Conservation (phyloP, 2,329 filamentous ascomycete genomes). For the Colletotrichum theobromicola region DNA sequence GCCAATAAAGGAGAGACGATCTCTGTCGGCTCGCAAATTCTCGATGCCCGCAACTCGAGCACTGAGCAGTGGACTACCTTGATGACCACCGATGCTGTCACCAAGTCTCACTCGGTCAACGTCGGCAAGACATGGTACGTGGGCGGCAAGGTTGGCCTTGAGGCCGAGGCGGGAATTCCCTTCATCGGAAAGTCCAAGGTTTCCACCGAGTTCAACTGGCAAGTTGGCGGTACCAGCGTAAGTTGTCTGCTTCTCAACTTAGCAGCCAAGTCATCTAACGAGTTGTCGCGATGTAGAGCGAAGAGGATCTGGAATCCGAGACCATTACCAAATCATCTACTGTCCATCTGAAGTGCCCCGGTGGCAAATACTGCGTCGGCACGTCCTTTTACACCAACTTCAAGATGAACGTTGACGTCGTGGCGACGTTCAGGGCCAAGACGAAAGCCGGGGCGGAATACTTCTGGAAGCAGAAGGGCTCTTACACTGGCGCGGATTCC, state of each 20-base stretch:
- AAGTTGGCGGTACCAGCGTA: not conserved
- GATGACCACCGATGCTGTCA: not conserved
- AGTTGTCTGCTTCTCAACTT: not conserved
- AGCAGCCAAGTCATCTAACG: not conserved
- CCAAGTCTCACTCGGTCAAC: not conserved
- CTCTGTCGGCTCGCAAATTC: not conserved
- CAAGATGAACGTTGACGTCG: conserved; percentile 15
- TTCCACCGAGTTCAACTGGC: not conserved
- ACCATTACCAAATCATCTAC: not conserved
- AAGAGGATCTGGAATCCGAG: not conserved
- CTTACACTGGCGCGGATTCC: conserved; percentile 1
- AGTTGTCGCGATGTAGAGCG: not conserved
- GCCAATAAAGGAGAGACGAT: not conserved
- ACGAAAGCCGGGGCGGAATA: not conserved
- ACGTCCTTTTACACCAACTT: conserved; percentile 11
- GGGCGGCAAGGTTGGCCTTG: not conserved
- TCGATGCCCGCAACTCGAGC: not conserved
- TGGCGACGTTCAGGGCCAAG: not conserved
- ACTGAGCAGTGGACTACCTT: not conserved
- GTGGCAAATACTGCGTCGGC: conserved; percentile 17
- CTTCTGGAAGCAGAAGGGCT: not conserved
- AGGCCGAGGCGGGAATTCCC: not conserved
- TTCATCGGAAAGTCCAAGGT: not conserved
- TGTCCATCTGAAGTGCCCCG: conserved; percentile 1
- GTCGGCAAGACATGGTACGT: not conserved